phyloP scores from a whole-genome alignment of 805 yeast genomes.

The Wickerhamomyces ciferrii region DNA sequence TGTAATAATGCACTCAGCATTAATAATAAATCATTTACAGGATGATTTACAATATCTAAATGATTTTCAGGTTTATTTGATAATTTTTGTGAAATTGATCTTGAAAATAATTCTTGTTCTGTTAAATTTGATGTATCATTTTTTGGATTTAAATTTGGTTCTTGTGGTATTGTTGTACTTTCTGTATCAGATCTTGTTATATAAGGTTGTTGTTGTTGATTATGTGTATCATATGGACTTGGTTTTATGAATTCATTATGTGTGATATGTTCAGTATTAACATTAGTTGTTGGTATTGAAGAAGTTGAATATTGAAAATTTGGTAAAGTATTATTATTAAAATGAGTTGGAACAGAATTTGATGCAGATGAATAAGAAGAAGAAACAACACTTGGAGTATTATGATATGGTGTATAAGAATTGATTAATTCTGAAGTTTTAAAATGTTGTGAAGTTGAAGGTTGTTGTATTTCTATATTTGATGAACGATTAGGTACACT shows the following conservation, averaged over 20 bases:
- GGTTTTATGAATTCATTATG: slow-evolving; percentile 15
- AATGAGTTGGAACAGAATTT: slow-evolving; percentile 17
- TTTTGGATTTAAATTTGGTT: neutral
- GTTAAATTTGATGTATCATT: neutral
- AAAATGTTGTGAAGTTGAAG: slow-evolving; percentile 24
- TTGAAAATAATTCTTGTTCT: neutral
- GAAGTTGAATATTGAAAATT: slow-evolving; percentile 26
- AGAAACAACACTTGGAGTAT: slow-evolving; percentile 44
- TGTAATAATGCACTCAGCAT: slow-evolving; percentile 86
- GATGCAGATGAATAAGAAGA: slow-evolving; percentile 36
- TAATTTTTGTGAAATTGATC: neutral
- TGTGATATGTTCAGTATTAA: slow-evolving; percentile 18
- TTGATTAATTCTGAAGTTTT: slow-evolving; percentile 17
- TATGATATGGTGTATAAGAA: slow-evolving; percentile 33
- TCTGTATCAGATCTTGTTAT: slow-evolving; percentile 10
- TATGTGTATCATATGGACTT: neutral
- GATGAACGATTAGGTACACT: slow-evolving; percentile 14
- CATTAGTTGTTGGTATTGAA: slow-evolving; percentile 48
- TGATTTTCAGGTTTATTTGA: slow-evolving; percentile 7
- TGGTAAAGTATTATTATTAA: slow-evolving; percentile 10
- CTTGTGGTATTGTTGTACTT: slow-evolving; percentile 1
- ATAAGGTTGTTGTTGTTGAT: slow-evolving; percentile 4
- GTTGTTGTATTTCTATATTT: slow-evolving; percentile 19
- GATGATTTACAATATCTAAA: slow-evolving; percentile 68
- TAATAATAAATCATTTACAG: slow-evolving; percentile 70